Percentiles rank a stretch among this genome's conserved stretches.
Conservation (phyloP, 2,329 filamentous ascomycete species). For the Orbilia oligospora region DNA sequence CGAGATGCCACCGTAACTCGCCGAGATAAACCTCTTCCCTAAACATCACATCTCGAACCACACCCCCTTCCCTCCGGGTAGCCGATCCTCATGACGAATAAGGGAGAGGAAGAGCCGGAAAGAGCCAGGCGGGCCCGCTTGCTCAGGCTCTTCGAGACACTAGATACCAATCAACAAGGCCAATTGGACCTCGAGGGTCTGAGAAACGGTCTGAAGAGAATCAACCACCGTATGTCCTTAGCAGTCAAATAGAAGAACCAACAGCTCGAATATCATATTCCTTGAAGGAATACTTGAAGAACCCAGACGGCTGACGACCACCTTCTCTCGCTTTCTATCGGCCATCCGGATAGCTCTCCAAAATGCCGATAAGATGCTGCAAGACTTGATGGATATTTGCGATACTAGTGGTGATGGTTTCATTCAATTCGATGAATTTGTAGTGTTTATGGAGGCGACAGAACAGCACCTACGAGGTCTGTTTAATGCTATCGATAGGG, state of each 20-base stretch:
- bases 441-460: conserved; percentile 85
- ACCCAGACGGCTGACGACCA: conserved; percentile 40
- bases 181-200: conserved; percentile 87
- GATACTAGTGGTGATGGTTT: conserved; percentile 89
- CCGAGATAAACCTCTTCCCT: conserved; percentile 13
- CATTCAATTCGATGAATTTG: conserved; percentile 95
- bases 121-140: conserved; percentile 79
- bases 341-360: conserved; percentile 76
- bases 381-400: conserved; percentile 83
- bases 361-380: conserved; percentile 89
- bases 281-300: conserved; percentile 61
- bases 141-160: conserved; percentile 83
- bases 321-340: conserved; percentile 35
- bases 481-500: conserved; percentile 87
- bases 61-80: conserved; percentile 9
- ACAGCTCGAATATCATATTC: conserved; percentile 34
- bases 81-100: conserved; percentile 41
- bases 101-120: conserved; percentile 48
- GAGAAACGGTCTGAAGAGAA: conserved; percentile 85
- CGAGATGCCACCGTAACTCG: conserved; percentile 50
- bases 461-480: conserved; percentile 85
- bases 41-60: conserved; percentile 8
- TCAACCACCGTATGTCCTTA: conserved; percentile 84
- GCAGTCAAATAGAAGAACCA: conserved; percentile 39
- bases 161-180: conserved; percentile 82